Percentiles rank a stretch among this genome's conserved stretches.
Evolutionary conservation across 345 rosid genomes (phyloP).

Genomic region (Brassica nigra): DNA sequence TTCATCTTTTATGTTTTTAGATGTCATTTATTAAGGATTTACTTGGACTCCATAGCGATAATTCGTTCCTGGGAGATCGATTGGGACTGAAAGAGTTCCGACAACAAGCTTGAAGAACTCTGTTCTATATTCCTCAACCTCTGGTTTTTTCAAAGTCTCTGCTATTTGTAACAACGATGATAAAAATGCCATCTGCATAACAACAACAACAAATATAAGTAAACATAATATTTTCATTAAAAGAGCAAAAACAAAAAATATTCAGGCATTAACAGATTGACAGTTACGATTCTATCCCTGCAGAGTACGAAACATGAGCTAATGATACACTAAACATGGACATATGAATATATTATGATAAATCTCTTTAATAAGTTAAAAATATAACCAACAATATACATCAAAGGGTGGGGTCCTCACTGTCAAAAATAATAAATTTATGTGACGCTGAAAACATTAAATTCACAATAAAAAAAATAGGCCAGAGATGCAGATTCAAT

Average conservation of each 20-base stretch:
- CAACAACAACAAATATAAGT: conserved; percentile 3
- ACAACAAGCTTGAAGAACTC: conserved; percentile 78
- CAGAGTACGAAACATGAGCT: neutral
- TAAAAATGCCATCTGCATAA: conserved; percentile 67
- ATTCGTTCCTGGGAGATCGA: conserved; percentile 68
- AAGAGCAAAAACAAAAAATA: neutral
- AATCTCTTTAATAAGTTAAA: neutral
- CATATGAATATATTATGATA: neutral
- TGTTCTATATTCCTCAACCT: conserved; percentile 56
- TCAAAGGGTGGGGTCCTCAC: neutral
- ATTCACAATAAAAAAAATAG: conserved; percentile 12
- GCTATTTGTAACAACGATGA: conserved; percentile 74
- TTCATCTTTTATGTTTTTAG: neutral
- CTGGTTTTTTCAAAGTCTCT: conserved; percentile 45
- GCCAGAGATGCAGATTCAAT: conserved; percentile 39
- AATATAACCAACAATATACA: too few relatives aligned
- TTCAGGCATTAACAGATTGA: neutral
- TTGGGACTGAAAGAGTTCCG: conserved; percentile 78
- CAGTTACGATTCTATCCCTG: neutral
- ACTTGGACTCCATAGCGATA: conserved; percentile 69
- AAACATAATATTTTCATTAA: neutral
- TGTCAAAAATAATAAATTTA: too few relatives aligned
- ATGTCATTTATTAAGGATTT: neutral
- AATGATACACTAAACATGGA: neutral
- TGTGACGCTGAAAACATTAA: neutral